Conservation (phyloP, 2,329 filamentous ascomycete species). For the Lecanicillium sp. region DNA sequence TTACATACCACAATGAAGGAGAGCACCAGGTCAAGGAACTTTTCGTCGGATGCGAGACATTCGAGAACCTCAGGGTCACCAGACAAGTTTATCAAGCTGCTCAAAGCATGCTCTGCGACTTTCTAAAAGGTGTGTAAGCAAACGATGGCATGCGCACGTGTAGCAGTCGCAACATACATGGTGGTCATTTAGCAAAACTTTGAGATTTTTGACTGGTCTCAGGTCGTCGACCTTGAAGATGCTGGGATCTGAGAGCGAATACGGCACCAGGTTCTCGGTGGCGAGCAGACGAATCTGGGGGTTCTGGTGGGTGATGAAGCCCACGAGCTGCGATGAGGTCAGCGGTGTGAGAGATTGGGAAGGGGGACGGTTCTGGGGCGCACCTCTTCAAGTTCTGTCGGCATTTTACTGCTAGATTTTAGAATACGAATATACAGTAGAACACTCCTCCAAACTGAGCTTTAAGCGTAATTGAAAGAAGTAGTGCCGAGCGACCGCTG, state of each 20-base stretch:
- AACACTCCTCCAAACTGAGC: neutral
- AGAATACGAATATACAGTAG: conserved; percentile 2
- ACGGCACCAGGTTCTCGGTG: conserved; percentile 80
- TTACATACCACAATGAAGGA: conserved; percentile 64
- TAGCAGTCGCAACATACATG: conserved; percentile 47
- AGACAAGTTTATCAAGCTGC: conserved; percentile 81
- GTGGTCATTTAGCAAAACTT: conserved; percentile 79
- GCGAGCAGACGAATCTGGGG: conserved; percentile 84
- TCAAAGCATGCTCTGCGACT: conserved; percentile 89
- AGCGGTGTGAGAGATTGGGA: neutral
- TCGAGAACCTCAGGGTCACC: conserved; percentile 71
- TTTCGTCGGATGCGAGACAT: conserved; percentile 68
- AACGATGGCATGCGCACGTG: conserved; percentile 5
- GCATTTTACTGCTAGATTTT: conserved; percentile 48
- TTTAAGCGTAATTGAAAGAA: conserved; percentile 11
- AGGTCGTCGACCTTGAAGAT: conserved; percentile 81
- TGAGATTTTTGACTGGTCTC: conserved; percentile 77
- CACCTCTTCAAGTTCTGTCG: conserved; percentile 72
- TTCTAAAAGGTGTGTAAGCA: conserved; percentile 56
- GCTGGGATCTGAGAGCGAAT: conserved; percentile 62
- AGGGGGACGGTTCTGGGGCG: conserved; percentile 15
- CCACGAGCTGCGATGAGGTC: conserved; percentile 61
- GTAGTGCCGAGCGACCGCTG: neutral
- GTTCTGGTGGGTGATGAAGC: conserved; percentile 88
- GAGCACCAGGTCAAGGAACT: conserved; percentile 70